These are phyloP conservation scores for Zygosaccharomyces gambellarensis DNA, from an alignment of 805 yeast genomes.

Conservation along the genomic window DNA sequence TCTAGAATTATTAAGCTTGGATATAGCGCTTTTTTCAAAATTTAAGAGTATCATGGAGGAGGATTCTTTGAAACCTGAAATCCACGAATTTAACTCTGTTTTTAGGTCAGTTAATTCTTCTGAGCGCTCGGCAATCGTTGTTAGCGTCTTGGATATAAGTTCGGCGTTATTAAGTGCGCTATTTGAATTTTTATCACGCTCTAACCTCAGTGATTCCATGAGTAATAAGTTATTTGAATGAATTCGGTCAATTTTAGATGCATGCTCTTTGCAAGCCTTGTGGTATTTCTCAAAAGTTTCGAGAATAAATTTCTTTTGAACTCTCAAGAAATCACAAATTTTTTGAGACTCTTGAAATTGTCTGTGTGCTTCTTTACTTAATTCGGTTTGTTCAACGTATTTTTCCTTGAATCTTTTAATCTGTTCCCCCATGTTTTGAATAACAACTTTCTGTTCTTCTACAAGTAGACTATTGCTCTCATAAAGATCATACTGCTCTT, in stretches of 20 bases:
- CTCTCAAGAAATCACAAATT: constrained; percentile 4
- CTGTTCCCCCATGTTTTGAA: constrained; percentile 47
- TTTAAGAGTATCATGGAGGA: constrained; percentile 8
- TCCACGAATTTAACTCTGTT: constrained; percentile 9
- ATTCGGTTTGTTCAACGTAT: constrained; percentile 35
- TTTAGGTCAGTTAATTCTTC: constrained; percentile 4
- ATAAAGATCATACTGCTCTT: constrained; percentile 36
- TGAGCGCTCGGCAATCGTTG: constrained; percentile 18
- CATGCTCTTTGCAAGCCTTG: constrained; percentile 13
- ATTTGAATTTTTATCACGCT: constrained; percentile 15
- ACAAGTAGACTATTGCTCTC: constrained; percentile 48
- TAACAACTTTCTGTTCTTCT: constrained; percentile 46
- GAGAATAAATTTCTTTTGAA: constrained; percentile 10
- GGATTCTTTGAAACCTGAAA: constrained; percentile 3
- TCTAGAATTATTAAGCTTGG: background rate
- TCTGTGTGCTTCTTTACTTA: constrained; percentile 23
- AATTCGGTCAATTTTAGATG: constrained; percentile 13
- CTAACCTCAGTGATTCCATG: constrained; percentile 11
- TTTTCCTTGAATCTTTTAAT: constrained; percentile 39
- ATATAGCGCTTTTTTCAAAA: constrained; percentile 6
- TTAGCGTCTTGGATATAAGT: constrained; percentile 12
- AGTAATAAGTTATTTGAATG: constrained; percentile 17
- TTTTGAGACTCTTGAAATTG: constrained; percentile 17
- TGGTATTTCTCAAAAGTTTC: constrained; percentile 20
- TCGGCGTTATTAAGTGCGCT: constrained; percentile 17